Percentiles rank a stretch among this genome's conserved stretches.
phyloP scores from a whole-genome alignment of 1,139 yeast species.

The Yamadazyma friedrichii region DNA sequence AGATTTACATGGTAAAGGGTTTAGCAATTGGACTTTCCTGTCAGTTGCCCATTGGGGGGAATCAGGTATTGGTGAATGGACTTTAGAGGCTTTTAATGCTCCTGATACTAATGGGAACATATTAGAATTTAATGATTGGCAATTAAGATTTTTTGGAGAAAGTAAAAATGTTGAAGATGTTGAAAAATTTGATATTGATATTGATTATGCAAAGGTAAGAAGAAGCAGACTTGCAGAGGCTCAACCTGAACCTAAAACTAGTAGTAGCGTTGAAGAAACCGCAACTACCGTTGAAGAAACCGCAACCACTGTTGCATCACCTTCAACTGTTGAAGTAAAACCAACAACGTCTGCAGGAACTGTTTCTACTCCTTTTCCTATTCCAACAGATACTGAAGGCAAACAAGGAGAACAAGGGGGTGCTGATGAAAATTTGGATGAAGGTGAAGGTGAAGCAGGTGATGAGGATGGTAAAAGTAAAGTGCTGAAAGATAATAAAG shows the following conservation, averaged over 20 bases:
- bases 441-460: conserved; percentile 23
- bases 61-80: conserved; percentile 80
- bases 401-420: conserved; percentile 2
- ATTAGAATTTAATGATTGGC: conserved; percentile 68
- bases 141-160: conserved; percentile 80
- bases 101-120: conserved; percentile 21
- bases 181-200: conserved; percentile 38
- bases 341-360: conserved; percentile 6
- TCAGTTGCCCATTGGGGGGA: conserved; percentile 99
- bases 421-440: conserved; percentile 12
- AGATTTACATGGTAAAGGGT: conserved; percentile 62
- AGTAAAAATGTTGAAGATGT: conserved; percentile 63
- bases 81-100: conserved; percentile 51
- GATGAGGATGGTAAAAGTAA: conserved; percentile 33
- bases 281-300: conserved; percentile 6
- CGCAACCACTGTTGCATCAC: conserved; percentile 1
- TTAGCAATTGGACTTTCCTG: conserved; percentile 87
- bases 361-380: neutral
- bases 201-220: conserved; percentile 42
- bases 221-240: conserved; percentile 23
- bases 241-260: neutral
- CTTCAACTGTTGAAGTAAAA: neutral
- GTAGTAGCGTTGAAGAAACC: neutral
- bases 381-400: conserved; percentile 1
- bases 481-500: conserved; percentile 39